Percentiles rank a stretch among this genome's conserved stretches.
phyloP scores from a whole-genome alignment of 2,329 filamentous ascomycete genomes.

The Talaromyces sp. region DNA sequence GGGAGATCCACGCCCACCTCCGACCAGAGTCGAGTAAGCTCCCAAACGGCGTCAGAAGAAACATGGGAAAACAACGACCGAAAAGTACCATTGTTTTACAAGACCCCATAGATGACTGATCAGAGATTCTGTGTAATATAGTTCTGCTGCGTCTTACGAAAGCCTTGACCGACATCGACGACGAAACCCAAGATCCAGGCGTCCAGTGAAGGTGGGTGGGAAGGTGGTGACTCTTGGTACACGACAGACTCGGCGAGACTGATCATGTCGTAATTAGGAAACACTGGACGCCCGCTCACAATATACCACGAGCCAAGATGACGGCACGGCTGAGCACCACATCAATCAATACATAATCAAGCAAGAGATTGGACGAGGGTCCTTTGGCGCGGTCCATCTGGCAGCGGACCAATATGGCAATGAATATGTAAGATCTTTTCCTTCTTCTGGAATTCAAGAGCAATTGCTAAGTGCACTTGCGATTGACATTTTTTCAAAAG shows the following conservation, averaged over 20 bases:
- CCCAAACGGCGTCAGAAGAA: background rate
- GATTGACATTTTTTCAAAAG: background rate
- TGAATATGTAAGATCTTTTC: conserved; percentile 74
- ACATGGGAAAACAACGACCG: background rate
- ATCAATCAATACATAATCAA: conserved; percentile 96
- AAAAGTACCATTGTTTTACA: conserved; percentile 3
- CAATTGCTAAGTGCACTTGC: background rate
- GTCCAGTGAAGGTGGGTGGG: conserved; percentile 59
- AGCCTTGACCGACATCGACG: conserved; percentile 68
- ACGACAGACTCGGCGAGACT: conserved; percentile 10
- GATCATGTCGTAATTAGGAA: conserved; percentile 60
- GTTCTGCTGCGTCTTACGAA: conserved; percentile 53
- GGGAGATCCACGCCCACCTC: conserved; percentile 9
- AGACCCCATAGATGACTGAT: background rate
- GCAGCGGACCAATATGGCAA: conserved; percentile 87
- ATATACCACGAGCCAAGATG: conserved; percentile 80
- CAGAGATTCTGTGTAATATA: background rate
- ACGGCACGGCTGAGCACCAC: conserved; percentile 77
- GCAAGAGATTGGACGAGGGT: conserved; percentile 95
- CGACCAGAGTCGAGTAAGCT: conserved; percentile 19
- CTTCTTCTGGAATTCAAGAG: background rate
- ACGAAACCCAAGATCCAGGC: conserved; percentile 61
- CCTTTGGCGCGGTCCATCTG: conserved; percentile 89
- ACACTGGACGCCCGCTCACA: conserved; percentile 87
- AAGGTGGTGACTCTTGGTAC: background rate